Percentiles rank a stretch among this genome's conserved stretches.
These are phyloP conservation scores for Byssoonygena ceratinophila DNA, from an alignment of 2,329 filamentous ascomycete species.

Conservation along the genomic window DNA sequence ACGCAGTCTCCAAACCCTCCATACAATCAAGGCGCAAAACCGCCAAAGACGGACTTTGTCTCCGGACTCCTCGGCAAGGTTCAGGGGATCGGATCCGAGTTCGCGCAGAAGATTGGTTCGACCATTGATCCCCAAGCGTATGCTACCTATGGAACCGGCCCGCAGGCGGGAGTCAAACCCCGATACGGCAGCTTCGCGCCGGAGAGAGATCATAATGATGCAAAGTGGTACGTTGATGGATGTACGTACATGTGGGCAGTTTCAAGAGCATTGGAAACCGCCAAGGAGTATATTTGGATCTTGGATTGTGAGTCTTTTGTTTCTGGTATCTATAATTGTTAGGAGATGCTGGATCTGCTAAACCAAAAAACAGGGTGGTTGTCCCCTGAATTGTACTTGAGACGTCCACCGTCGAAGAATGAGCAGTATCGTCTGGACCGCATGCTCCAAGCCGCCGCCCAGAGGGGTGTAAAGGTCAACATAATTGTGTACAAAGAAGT, in stretches of 20 bases:
- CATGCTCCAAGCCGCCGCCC: conserved; percentile 74
- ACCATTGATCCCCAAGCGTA: conserved; percentile 41
- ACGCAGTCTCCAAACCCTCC: conserved; percentile 23
- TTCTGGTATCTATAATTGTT: conserved; percentile 45
- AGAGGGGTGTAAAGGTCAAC: conserved; percentile 89
- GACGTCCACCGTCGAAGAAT: conserved; percentile 69
- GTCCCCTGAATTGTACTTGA: conserved; percentile 74
- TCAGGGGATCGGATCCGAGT: conserved; percentile 42
- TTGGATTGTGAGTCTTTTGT: conserved; percentile 59
- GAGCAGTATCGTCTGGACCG: conserved; percentile 83
- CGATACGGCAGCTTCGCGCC: conserved; percentile 88
- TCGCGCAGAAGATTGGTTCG: conserved; percentile 42
- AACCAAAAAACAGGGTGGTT: conserved; percentile 79
- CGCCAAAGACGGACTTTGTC: conserved; percentile 29
- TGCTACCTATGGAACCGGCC: conserved; percentile 32
- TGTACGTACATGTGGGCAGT: conserved; percentile 94
- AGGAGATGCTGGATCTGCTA: conserved; percentile 35
- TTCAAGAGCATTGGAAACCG: conserved; percentile 75
- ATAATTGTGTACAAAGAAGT: conserved; percentile 91
- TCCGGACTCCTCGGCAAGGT: conserved; percentile 47
- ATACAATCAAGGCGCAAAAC: conserved; percentile 26
- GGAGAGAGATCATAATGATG: conserved; percentile 67
- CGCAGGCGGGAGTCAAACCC: conserved; percentile 58
- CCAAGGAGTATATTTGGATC: conserved; percentile 90
- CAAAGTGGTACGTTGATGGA: conserved; percentile 97